phyloP scores from a whole-genome alignment of 352 stramenopile species.

The Pythium rishiriense region DNA sequence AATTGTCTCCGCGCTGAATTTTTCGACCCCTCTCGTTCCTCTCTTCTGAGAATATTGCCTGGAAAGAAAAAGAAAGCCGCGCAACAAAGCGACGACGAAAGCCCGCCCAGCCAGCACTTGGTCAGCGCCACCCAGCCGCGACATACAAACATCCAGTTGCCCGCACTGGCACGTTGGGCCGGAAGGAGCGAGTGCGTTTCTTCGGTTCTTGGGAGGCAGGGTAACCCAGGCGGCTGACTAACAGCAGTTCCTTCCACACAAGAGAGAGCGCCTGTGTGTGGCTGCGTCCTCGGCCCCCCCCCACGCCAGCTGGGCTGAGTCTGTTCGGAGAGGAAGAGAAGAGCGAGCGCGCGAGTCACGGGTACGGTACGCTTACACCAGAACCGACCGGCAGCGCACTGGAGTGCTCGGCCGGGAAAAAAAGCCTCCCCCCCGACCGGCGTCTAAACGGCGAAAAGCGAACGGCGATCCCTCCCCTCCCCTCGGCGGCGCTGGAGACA shows the following conservation, averaged over 20 bases:
- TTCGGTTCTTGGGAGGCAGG: slow-evolving; percentile 20
- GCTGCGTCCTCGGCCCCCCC: slow-evolving; percentile 26
- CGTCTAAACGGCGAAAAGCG: slow-evolving; percentile 22
- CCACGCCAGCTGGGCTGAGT: slow-evolving; percentile 23
- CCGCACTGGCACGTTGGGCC: slow-evolving; percentile 15
- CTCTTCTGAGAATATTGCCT: slow-evolving; percentile 31
- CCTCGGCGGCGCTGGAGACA: not conserved
- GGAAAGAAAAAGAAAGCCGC: slow-evolving; percentile 33
- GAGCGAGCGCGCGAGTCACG: slow-evolving; percentile 19
- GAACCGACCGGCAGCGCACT: slow-evolving; percentile 4
- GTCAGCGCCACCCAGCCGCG: not conserved
- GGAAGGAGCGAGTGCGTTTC: slow-evolving; percentile 26
- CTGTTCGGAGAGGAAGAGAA: slow-evolving; percentile 31
- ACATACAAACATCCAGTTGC: slow-evolving; percentile 24
- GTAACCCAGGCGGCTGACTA: slow-evolving; percentile 20
- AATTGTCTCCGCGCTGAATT: slow-evolving; percentile 3
- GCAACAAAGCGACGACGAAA: slow-evolving; percentile 25
- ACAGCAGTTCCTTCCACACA: slow-evolving; percentile 28
- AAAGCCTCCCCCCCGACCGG: not conserved
- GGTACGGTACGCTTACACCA: slow-evolving; percentile 5
- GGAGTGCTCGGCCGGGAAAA: not conserved
- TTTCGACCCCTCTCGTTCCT: slow-evolving; percentile 9
- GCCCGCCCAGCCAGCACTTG: not conserved
- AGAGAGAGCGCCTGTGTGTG: slow-evolving; percentile 15
- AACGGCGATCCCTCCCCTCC: slow-evolving; percentile 3